Base-by-base conservation (phyloP, 2,329 filamentous ascomycete genomes). In the Colletotrichum tamarilloi region DNA sequence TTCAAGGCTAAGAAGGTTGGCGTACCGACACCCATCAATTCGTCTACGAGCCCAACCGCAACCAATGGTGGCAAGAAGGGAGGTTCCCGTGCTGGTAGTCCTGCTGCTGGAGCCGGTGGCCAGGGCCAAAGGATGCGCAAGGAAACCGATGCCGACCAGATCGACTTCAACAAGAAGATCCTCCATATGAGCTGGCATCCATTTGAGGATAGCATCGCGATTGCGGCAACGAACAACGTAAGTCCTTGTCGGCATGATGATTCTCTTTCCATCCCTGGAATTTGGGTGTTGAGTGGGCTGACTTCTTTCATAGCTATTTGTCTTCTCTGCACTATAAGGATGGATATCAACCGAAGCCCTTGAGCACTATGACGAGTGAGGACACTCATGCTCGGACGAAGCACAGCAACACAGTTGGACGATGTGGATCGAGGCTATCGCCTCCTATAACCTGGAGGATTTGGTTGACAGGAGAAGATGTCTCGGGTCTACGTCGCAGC, bases 91-190 rank as follows among this genome's bases (percentile, higher is more conserved):
- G 94, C 95, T 72, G 94, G 92, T 77, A 98, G 95, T 82, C 96
- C 97, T 74, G 94, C 94, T 42, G 92, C 91, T 63, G 92, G 91
- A 64, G 87, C 89, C 57, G 72, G 72, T 28, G 63, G 73, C 5
- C 94, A 95, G 80, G 95, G 95, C 70, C 95, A 97, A 82, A 91
- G 97, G 78, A 98, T 99, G 97, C 93, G 95, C 80, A 98, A 98
- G 87, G 97, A 99, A 87, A 99, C 97, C 66, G 97, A 99, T 84
- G 97, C 97, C 72, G 96, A 99, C 84, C 96, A 98, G 86, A 98
- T 98, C 84, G 97, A 99, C 85, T 99, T 98, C 85, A 98, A 98
- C 90, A 99, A 98, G 91, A 99, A 99, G 91, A 99, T 99, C 79
- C 84, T 99, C 81, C 97, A 99, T 84, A 99, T 99, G 97, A 98